These are phyloP conservation scores for Tillandsia leiboldiana DNA, from an alignment of 176 grass and related monocot genomes.

Conservation along the genomic window DNA sequence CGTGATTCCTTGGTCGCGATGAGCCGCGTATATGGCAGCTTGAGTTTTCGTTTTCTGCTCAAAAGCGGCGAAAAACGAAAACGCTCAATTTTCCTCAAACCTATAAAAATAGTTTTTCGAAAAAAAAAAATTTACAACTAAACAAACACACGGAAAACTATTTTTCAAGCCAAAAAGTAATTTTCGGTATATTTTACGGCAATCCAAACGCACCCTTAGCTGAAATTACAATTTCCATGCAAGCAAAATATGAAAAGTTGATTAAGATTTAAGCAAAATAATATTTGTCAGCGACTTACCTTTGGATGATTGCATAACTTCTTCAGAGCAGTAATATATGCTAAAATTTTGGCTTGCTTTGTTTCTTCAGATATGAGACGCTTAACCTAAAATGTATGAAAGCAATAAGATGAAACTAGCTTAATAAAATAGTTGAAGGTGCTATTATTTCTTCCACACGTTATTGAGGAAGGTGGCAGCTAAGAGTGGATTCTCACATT, in stretches of 20 bases:
- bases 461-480: not conserved
- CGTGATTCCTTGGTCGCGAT: too few relatives aligned
- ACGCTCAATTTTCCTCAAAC: too few relatives aligned
- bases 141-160: too few relatives aligned
- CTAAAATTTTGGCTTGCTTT: constrained; percentile 85
- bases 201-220: not conserved
- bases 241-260: constrained; percentile 6
- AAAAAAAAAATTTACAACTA: too few relatives aligned
- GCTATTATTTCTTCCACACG: not conserved
- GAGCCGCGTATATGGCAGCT: too few relatives aligned
- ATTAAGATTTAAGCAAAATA: constrained; percentile 2
- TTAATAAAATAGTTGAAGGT: not conserved
- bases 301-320: constrained; percentile 99
- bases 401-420: constrained; percentile 8
- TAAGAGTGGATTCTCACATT: constrained; percentile 46
- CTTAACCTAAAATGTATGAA: constrained; percentile 54
- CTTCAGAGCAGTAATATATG: constrained; percentile 95
- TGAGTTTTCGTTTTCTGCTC: too few relatives aligned
- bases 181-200: too few relatives aligned
- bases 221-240: not conserved
- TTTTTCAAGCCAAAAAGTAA: too few relatives aligned
- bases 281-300: constrained; percentile 42
- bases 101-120: too few relatives aligned
- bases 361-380: constrained; percentile 61
- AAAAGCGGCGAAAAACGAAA: too few relatives aligned